Evolutionary conservation across 176 grass and related monocot genomes (phyloP), one percentile per base, ranked within the genome.

Genomic region (Musa acuminata): DNA sequence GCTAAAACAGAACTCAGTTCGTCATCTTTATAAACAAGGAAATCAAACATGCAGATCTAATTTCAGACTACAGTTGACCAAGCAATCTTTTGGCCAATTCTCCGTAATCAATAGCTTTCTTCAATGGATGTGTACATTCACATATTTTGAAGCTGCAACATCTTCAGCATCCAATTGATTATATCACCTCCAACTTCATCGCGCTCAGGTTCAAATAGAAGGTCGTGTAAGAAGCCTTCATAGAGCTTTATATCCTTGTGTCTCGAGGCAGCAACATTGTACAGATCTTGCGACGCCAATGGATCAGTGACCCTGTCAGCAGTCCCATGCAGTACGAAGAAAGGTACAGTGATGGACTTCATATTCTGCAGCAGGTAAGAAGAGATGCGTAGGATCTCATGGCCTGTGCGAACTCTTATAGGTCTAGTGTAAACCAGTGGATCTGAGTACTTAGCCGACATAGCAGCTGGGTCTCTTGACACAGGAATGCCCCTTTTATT

Each of bases 401-500:
- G 86, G 53, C 95, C 90, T 0, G 95, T 94, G 17, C 95, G 87
- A 25, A 98, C 95, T 51, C 95, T 84, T 49, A 99, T 99, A 12
- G 90, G 88, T 11, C 95, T 86, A 0, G 95, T 99, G 86, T 99
- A 94, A 43, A 99, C 90, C 67, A 99, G 49, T 1, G 95, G 95
- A 50, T 98, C 95, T 0, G 95, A 91, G 86, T 99, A 99, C 55
- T 99, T 99, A 6, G 95, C 88, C 19, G 91, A 70, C 82, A 99
- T 80, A 7, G 90, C 90, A 0, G 90, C 90, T 0, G 90, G 95
- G 59, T 99, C 95, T 2, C 95, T 87, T 1, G 90, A 94, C 8
- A 99, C 95, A 0, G 95, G 95, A 14, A 99, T 91, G 52, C 95
- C 95, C n/a, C 80, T 79, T 51, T 89, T 99, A 84, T 99, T 99